Evolutionary conservation across 345 rosid species (phyloP).

Genomic region (Aurinia saxatilis): DNA sequence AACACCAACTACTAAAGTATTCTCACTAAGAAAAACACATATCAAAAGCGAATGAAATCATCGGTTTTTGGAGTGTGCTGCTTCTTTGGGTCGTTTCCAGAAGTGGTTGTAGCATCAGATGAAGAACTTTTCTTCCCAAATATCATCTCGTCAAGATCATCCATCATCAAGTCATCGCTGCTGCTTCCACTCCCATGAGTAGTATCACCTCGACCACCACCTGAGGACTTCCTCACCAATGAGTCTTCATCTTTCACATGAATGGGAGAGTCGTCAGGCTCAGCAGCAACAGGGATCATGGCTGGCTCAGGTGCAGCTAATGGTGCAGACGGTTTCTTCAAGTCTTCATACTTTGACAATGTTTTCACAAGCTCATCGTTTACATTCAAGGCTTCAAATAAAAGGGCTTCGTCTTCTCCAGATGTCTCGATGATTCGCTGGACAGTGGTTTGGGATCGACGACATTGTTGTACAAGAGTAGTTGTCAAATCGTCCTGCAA

Average conservation of each 20-base stretch:
- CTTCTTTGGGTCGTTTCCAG: constrained; percentile 45
- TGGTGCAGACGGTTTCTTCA: constrained; percentile 46
- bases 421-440: constrained; percentile 74
- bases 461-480: constrained; percentile 75
- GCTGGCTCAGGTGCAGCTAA: constrained; percentile 60
- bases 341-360: constrained; percentile 57
- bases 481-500: constrained; percentile 71
- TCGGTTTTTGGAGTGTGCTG: constrained; percentile 57
- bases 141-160: constrained; percentile 94
- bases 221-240: constrained; percentile 51
- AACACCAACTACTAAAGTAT: constrained; percentile 9
- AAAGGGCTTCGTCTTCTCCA: constrained; percentile 77
- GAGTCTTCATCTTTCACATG: constrained; percentile 47
- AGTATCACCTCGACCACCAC: constrained; percentile 40
- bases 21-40: neutral
- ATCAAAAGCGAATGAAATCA: constrained; percentile 67
- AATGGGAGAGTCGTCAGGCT: constrained; percentile 57
- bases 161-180: constrained; percentile 83
- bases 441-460: constrained; percentile 47
- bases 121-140: constrained; percentile 71
- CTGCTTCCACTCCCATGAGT: constrained; percentile 26
- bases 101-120: constrained; percentile 19
- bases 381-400: constrained; percentile 88
- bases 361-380: constrained; percentile 85
- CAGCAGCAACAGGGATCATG: constrained; percentile 76